Conservation (phyloP, 352 stramenopile species). For the Peronospora tabacina region DNA sequence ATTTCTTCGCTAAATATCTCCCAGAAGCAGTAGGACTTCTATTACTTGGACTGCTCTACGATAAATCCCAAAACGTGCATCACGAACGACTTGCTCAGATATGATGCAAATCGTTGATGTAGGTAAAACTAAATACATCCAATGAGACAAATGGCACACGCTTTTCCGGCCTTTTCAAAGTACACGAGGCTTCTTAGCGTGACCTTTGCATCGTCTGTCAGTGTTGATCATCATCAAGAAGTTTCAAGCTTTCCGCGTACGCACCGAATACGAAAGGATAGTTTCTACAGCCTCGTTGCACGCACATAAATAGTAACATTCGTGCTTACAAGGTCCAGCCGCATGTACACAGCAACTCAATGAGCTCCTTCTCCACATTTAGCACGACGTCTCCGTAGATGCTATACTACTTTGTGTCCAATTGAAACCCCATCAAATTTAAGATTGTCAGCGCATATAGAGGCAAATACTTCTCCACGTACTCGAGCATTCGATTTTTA, state of each 20-base stretch:
- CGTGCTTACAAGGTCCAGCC: conserved; percentile 16
- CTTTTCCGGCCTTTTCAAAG: no score
- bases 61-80: conserved; percentile 89
- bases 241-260: conserved; percentile 36
- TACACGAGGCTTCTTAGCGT: conserved; percentile 38
- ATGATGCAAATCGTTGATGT: conserved; percentile 28
- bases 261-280: conserved; percentile 49
- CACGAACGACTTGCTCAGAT: conserved; percentile 56
- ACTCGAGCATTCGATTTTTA: conserved; percentile 51
- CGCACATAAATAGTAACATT: conserved; percentile 66
- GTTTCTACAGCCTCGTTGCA: conserved; percentile 42
- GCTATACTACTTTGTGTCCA: conserved; percentile 19
- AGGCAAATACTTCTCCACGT: conserved; percentile 30
- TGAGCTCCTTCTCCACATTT: conserved; percentile 23
- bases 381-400: conserved; percentile 23
- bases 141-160: conserved; percentile 27
- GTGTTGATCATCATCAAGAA: conserved; percentile 31
- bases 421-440: conserved; percentile 25
- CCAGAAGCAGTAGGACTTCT: conserved; percentile 41
- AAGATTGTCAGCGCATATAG: conserved; percentile 37
- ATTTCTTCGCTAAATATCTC: conserved; percentile 36
- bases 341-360: conserved; percentile 26
- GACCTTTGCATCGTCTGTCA: no score
- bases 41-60: conserved; percentile 54
- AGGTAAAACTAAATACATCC: conserved; percentile 42